Conservation (phyloP, 352 stramenopile genomes). For the Peronospora farinosa region DNA sequence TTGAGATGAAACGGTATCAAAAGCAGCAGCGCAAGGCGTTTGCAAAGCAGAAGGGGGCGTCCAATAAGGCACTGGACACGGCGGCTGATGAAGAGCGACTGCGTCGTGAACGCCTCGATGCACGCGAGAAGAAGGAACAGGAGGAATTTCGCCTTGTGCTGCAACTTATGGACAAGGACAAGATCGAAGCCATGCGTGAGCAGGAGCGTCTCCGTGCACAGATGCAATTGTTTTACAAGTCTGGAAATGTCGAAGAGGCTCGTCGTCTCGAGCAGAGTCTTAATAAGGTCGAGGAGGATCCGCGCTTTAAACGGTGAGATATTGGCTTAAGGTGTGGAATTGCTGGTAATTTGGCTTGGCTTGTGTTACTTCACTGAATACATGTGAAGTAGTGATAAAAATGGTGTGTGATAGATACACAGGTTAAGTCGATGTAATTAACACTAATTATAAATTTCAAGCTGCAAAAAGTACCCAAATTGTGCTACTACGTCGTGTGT, state of each 20-base stretch:
- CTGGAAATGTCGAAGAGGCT: slow-evolving; percentile 79
- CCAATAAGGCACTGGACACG: slow-evolving; percentile 16
- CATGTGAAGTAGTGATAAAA: too few relatives aligned
- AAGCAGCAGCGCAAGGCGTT: slow-evolving; percentile 60
- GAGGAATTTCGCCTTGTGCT: slow-evolving; percentile 72
- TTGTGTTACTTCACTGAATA: too few relatives aligned
- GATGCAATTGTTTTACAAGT: slow-evolving; percentile 89
- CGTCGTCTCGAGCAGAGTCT: slow-evolving; percentile 77
- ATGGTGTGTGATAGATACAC: too few relatives aligned
- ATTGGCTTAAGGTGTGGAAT: not conserved
- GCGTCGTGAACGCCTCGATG: slow-evolving; percentile 47
- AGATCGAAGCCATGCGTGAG: slow-evolving; percentile 83
- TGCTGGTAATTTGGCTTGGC: too few relatives aligned
- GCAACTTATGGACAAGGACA: slow-evolving; percentile 80
- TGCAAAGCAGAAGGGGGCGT: slow-evolving; percentile 24
- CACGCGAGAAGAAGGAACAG: slow-evolving; percentile 53
- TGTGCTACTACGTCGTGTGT: too few relatives aligned
- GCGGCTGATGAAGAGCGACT: slow-evolving; percentile 59
- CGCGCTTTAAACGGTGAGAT: slow-evolving; percentile 25
- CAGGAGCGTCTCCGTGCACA: slow-evolving; percentile 78
- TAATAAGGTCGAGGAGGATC: slow-evolving; percentile 53
- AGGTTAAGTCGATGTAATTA: too few relatives aligned
- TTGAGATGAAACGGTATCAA: slow-evolving; percentile 93
- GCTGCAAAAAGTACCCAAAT: too few relatives aligned
- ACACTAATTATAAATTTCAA: too few relatives aligned